Evolutionary conservation across 768 basidiomycete species (phyloP).

Genomic region (Tulasnella sp.): DNA sequence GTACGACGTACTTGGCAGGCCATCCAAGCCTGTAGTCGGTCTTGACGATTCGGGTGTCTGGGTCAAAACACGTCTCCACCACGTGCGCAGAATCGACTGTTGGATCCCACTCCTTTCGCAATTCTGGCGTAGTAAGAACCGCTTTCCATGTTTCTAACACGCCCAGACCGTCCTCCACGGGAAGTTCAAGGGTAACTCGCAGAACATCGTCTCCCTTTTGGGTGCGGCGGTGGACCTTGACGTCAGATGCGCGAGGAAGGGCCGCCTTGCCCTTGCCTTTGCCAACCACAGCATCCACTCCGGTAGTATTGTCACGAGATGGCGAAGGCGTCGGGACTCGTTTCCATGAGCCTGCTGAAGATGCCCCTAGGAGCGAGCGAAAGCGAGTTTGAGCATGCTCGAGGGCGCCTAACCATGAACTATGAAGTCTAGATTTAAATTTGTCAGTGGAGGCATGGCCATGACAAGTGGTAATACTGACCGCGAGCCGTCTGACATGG

Average conservation of each 20-base stretch:
- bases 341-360: conserved; percentile 68
- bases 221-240: conserved; percentile 64
- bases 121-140: conserved; percentile 73
- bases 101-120: conserved; percentile 87
- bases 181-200: conserved; percentile 71
- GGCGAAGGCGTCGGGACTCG: conserved; percentile 41
- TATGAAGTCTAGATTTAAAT: conserved; percentile 46
- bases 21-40: conserved; percentile 90
- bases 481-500: conserved; percentile 9
- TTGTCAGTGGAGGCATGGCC: not conserved
- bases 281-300: conserved; percentile 6
- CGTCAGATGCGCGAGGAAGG: conserved; percentile 47
- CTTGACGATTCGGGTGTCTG: conserved; percentile 72
- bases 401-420: conserved; percentile 73
- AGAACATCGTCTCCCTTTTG: conserved; percentile 68
- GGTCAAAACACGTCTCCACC: conserved; percentile 71
- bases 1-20: conserved; percentile 77
- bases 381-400: conserved; percentile 67
- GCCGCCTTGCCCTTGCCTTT: conserved; percentile 46
- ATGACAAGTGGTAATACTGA: not conserved
- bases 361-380: conserved; percentile 62
- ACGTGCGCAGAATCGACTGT: conserved; percentile 77
- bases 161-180: conserved; percentile 32
- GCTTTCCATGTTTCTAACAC: conserved; percentile 73
- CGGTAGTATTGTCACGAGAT: not conserved